phyloP scores from a whole-genome alignment of 345 rosid species.

The Barbarea vulgaris region DNA sequence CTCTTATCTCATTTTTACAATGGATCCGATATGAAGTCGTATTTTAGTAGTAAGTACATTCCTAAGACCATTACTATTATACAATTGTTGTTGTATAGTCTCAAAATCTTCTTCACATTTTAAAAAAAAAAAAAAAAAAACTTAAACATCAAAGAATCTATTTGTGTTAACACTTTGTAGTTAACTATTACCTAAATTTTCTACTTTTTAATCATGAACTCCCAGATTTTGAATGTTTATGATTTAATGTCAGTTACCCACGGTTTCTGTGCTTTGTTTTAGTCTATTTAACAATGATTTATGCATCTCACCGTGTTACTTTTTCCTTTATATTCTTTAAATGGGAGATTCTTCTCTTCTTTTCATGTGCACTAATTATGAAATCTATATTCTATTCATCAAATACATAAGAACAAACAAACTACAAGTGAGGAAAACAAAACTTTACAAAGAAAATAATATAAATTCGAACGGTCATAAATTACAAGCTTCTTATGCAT shows the following conservation, averaged over 20 bases:
- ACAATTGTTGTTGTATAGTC: slow-evolving; percentile 19
- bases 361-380: slow-evolving; percentile 38
- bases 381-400: background rate
- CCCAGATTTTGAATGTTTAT: background rate
- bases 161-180: background rate
- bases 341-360: slow-evolving; percentile 21
- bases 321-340: slow-evolving; percentile 18
- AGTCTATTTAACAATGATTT: slow-evolving; percentile 38
- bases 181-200: slow-evolving; percentile 1
- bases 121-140: too few relatives aligned
- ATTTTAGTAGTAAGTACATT: background rate
- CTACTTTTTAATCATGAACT: slow-evolving; percentile 34
- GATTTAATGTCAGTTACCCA: slow-evolving; percentile 23
- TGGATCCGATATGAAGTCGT: background rate
- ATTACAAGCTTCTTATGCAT: slow-evolving; percentile 4
- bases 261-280: slow-evolving; percentile 25
- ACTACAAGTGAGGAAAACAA: background rate
- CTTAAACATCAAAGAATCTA: background rate
- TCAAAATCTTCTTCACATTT: background rate
- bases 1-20: background rate
- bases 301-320: slow-evolving; percentile 33
- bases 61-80: background rate
- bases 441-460: background rate
- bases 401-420: background rate
- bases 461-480: slow-evolving; percentile 18